These are phyloP conservation scores for Claviceps africana DNA, from an alignment of 2,329 filamentous ascomycete species.

Conservation along the genomic window DNA sequence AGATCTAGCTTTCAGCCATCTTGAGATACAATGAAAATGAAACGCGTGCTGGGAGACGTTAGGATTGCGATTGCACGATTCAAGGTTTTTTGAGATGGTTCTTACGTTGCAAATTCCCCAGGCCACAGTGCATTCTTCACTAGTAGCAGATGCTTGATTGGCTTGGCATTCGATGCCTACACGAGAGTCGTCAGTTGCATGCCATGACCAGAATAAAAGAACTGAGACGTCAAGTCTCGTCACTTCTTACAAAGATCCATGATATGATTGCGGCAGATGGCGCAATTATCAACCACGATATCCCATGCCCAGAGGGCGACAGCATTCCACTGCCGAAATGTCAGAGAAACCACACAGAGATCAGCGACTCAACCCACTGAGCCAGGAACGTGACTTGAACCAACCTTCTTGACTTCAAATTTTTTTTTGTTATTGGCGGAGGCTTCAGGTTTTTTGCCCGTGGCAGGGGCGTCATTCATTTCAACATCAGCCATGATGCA, in stretches of 20 bases:
- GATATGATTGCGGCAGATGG: conserved; percentile 98
- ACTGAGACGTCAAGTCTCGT: background rate
- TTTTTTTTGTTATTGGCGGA: conserved; percentile 59
- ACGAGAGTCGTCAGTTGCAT: conserved; percentile 7
- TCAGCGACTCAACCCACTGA: background rate
- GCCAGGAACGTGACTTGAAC: background rate
- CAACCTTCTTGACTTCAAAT: conserved; percentile 97
- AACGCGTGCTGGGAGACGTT: conserved; percentile 67
- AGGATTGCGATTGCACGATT: conserved; percentile 13
- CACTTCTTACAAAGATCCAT: conserved; percentile 83
- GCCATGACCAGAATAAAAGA: background rate
- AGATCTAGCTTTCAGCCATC: conserved; percentile 98
- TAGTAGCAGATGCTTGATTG: conserved; percentile 93
- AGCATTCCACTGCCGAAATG: conserved; percentile 69
- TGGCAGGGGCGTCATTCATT: conserved; percentile 73
- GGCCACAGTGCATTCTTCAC: conserved; percentile 94
- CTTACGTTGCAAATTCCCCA: conserved; percentile 98
- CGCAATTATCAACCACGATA: conserved; percentile 98
- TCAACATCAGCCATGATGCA: conserved; percentile 81
- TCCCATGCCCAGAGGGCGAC: conserved; percentile 99
- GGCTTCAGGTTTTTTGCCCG: conserved; percentile 39
- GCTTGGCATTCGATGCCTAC: conserved; percentile 97
- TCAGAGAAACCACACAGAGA: background rate
- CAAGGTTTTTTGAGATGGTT: background rate
- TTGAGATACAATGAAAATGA: conserved; percentile 98